These are phyloP conservation scores for Suillus ampliporus DNA, from an alignment of 768 basidiomycete species.

Conservation along the genomic window DNA sequence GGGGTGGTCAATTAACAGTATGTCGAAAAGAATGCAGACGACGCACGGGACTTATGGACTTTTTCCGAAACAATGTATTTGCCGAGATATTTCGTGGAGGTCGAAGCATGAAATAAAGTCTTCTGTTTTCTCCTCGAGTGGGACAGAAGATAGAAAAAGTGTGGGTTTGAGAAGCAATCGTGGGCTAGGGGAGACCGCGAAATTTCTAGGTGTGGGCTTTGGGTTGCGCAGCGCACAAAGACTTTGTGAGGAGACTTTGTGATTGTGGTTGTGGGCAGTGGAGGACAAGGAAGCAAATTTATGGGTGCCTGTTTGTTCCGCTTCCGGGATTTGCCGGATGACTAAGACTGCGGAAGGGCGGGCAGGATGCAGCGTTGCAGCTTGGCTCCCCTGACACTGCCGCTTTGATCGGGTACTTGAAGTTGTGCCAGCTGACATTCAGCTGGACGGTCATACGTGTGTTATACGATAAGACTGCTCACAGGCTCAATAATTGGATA, in stretches of 20 bases:
- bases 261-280: constrained; percentile 10
- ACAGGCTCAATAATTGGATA: too few relatives aligned
- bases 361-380: too few relatives aligned
- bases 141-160: constrained; percentile 36
- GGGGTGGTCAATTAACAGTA: constrained; percentile 5
- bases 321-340: constrained; percentile 22
- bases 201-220: constrained; percentile 7
- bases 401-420: too few relatives aligned
- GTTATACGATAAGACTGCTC: too few relatives aligned
- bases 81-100: constrained; percentile 77
- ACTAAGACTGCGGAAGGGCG: neutral
- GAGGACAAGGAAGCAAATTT: constrained; percentile 25
- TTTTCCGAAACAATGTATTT: constrained; percentile 62
- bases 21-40: neutral
- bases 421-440: too few relatives aligned
- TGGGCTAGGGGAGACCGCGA: constrained; percentile 23
- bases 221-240: constrained; percentile 7
- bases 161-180: constrained; percentile 32
- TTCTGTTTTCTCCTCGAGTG: constrained; percentile 38
- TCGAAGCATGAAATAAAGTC: constrained; percentile 83
- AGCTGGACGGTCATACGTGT: too few relatives aligned
- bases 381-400: too few relatives aligned
- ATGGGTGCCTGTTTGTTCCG: constrained; percentile 35
- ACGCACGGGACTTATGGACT: constrained; percentile 59
- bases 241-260: constrained; percentile 4